Evolutionary conservation across 2,329 filamentous ascomycete genomes (phyloP).

Genomic region (Coniochaeta hoffmannii): DNA sequence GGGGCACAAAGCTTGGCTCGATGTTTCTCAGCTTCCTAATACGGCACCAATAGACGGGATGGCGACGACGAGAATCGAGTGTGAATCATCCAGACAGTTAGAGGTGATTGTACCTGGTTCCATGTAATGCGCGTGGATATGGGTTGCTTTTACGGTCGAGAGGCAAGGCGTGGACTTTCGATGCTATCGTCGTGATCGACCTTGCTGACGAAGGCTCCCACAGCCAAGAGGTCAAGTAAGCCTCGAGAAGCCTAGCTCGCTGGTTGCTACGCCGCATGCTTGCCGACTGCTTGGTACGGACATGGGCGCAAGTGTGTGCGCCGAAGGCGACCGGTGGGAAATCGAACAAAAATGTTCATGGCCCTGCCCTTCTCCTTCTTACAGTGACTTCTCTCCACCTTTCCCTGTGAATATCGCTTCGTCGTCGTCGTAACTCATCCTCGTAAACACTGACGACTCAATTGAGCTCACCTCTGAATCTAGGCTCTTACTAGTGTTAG

Average conservation of each 20-base stretch:
- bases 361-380: background rate
- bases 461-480: background rate
- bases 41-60: background rate
- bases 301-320: background rate
- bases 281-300: background rate
- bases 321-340: background rate
- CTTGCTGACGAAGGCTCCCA: background rate
- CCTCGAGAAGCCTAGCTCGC: too few species aligned
- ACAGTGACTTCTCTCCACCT: background rate
- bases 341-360: background rate
- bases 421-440: constrained; percentile 1
- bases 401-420: background rate
- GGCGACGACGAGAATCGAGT: background rate
- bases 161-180: background rate
- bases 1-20: background rate
- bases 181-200: background rate
- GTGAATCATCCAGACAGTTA: background rate
- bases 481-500: background rate
- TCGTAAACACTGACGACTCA: constrained; percentile 3
- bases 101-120: background rate
- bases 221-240: background rate
- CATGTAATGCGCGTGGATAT: background rate
- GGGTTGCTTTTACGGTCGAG: background rate
- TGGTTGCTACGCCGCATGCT: background rate
- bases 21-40: constrained; percentile 1